Evolutionary conservation across 768 basidiomycete species (phyloP), one percentile per base, ranked within the genome.

Genomic region (Podaxis mareebaensis): DNA sequence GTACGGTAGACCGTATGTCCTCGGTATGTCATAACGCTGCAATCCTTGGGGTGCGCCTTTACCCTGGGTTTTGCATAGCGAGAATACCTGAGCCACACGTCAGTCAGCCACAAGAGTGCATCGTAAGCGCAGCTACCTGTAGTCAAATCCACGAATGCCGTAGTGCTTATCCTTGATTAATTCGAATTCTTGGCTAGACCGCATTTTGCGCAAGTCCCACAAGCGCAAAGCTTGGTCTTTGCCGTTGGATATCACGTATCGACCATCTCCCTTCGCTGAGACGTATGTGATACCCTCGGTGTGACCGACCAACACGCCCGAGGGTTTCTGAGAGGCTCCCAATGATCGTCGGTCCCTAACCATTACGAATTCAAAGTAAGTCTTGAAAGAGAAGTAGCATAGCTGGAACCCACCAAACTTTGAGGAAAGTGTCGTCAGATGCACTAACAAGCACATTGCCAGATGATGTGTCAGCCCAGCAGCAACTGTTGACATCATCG

Each of bases 281-380:
- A 97, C 95, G 67, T 93, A 93, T 4, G 96, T 95, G 62, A 98
- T 91, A 46, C 96, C 94, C 70, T 99, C 96, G 0, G 95, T 97
- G 67, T 99, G 96, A 0, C 97, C 97, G 48, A 96, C 88, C 13
- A 99, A 81, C 1, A 96, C 91, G 22, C 96, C 97, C 3, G 95
- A 95, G 8, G 97, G 95, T 68, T 91, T 93, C 53, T 79, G 76
- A 17, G 83, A 83, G 22, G 77, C 74, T 17, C 83, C 81, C 40
- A 85, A 71, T 24, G 84, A 85, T 46, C 84, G 82, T 36, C 84
- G 78, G 69, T 85, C 84, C 84, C 84, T 85, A 54, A n/a, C 52
- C 22, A 10, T 15, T 30, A 58, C 28, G 13, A 38, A 49, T 64
- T 49, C 33, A 59, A 49, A 74, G 13, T 77, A 77, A 12, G 77